These are phyloP conservation scores for Mortierella sp. DNA, from an alignment of 371 early-diverging fungal species.

Conservation along the genomic window DNA sequence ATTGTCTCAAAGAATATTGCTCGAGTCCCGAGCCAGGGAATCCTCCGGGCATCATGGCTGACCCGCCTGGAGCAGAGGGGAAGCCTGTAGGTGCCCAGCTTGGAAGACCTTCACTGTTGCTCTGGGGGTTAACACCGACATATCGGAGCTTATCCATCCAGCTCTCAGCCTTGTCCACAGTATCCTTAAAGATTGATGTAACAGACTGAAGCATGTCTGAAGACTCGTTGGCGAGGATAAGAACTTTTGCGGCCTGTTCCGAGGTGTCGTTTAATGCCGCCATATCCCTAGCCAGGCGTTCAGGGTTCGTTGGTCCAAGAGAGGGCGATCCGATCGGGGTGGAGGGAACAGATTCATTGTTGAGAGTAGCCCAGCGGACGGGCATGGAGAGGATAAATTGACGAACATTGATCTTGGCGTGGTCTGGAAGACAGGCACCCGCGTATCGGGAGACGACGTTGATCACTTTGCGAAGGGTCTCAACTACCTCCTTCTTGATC, in stretches of 20 bases:
- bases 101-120: conserved; percentile 46
- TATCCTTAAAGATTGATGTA: conserved; percentile 81
- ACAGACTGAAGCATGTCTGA: conserved; percentile 84
- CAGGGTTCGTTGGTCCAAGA: conserved; percentile 48
- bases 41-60: conserved; percentile 44
- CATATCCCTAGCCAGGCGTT: conserved; percentile 48
- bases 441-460: conserved; percentile 91
- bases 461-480: conserved; percentile 88
- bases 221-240: conserved; percentile 86
- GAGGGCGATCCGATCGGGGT: conserved; percentile 56
- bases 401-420: conserved; percentile 86
- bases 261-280: conserved; percentile 65
- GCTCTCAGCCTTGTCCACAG: conserved; percentile 83
- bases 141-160: conserved; percentile 72
- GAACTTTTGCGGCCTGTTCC: conserved; percentile 69
- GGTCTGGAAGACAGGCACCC: conserved; percentile 85
- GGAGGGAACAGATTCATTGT: conserved; percentile 53
- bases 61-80: conserved; percentile 19
- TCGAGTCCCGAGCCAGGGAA: conserved; percentile 38
- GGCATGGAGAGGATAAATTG: conserved; percentile 88
- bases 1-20: conserved; percentile 46
- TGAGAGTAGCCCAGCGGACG: conserved; percentile 79
- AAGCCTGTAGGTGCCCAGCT: conserved; percentile 55
- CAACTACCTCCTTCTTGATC: conserved; percentile 86
- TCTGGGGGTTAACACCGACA: conserved; percentile 58